Base-by-base conservation (phyloP, 2,329 filamentous ascomycete genomes). In the Colletotrichum lini region DNA sequence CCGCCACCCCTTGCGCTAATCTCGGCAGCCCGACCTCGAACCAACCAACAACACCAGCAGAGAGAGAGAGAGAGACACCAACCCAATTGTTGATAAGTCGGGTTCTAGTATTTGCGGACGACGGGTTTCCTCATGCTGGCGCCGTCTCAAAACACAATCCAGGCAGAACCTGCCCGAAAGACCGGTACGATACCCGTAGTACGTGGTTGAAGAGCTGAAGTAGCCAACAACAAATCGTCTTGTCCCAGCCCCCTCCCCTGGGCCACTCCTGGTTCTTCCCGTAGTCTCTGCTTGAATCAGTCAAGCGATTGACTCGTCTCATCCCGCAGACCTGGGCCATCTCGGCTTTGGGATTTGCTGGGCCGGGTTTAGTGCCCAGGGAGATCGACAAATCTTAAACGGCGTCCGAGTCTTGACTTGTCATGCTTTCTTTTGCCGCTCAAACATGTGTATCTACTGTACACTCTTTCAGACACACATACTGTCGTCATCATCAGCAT, bases 1-100 rank as follows among this genome's bases (percentile, higher is more conserved):
- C 63, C 67, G 64, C 64, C 38, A 21, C 45, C 60, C 45, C 35
- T 42, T 62, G 59, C 42, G 53, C 62, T 44, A 50, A 53, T 30
- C n/a, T 30, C 35, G 49, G 49, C 44, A 26, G 30, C 15, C 44
- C 58, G 44, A 40, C 45, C 30, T 21, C 10, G 18, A 38, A 38
- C 18, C 58, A 47, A 61, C 44, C 30, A 35, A 35, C 30, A 35
- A 35, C 30, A 35, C 30, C 30, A 9, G 9, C 8, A 35, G 30
- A 35, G 8, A 35, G 30, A 35, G 30, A 35, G 30, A 8, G 8
- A 9, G 30, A 16, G 21, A 49, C 21, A n/a, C 21, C 30, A 26
- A 42, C 16, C 52, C 15, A 18, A 8, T 35, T 50, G 44, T 16
- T 38, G 30, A 38, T 38, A 38, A 7, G 30, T 12, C 30, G 8